A percentile compares a stretch with the other conserved stretches of the same genome.
phyloP scores from a whole-genome alignment of 495 filamentous ascomycete species.

The Daldinia bambusicola region DNA sequence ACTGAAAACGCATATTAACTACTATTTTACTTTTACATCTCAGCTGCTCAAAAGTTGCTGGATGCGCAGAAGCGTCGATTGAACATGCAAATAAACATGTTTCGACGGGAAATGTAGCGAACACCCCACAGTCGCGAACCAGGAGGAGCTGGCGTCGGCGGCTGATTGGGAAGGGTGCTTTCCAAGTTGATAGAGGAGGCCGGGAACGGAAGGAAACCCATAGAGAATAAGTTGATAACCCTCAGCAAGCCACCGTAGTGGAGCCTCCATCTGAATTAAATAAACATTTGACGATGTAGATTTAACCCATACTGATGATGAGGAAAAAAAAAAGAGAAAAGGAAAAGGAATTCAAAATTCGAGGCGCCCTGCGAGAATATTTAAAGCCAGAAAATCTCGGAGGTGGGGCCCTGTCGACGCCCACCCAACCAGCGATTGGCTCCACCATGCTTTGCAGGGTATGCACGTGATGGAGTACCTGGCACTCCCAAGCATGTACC shows the following conservation, averaged over 20 bases:
- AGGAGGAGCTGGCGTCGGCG: constrained; percentile 52
- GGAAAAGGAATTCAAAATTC: background rate
- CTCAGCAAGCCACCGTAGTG: constrained; percentile 65
- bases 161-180: constrained; percentile 54
- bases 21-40: background rate
- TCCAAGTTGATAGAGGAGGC: constrained; percentile 57
- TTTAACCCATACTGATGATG: constrained; percentile 62
- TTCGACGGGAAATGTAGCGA: constrained; percentile 53
- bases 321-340: constrained; percentile 47
- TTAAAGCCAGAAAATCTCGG: constrained; percentile 28
- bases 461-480: background rate
- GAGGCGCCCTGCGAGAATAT: constrained; percentile 25
- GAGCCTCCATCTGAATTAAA: constrained; percentile 59
- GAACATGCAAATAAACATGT: background rate
- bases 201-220: constrained; percentile 68
- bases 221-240: constrained; percentile 56
- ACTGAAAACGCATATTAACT: background rate
- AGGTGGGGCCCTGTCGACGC: constrained; percentile 23
- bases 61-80: background rate
- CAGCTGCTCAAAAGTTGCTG: background rate
- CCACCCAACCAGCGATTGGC: constrained; percentile 4
- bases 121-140: constrained; percentile 65
- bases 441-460: background rate
- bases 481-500: background rate
- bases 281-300: constrained; percentile 55